Conservation (phyloP, 306 rosid genomes). For the Hippophae gyantsensis region DNA sequence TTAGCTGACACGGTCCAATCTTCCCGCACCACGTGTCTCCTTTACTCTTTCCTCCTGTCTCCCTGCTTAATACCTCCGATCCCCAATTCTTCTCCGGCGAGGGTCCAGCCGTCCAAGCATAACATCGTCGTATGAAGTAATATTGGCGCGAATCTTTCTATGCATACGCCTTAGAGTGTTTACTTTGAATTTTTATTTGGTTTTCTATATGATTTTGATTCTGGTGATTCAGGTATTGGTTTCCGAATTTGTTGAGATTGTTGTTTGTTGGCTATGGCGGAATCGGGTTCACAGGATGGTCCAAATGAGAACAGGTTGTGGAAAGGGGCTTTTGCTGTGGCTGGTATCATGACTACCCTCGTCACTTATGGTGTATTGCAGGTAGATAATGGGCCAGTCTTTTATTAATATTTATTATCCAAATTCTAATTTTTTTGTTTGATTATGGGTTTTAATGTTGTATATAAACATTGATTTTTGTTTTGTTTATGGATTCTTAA, state of each 20-base stretch:
- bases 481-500: too few relatives aligned
- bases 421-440: not conserved
- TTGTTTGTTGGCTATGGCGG: slow-evolving; percentile 39
- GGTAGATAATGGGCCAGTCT: slow-evolving; percentile 27
- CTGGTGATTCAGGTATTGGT: not conserved
- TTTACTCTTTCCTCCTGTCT: too few relatives aligned
- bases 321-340: slow-evolving; percentile 61
- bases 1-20: too few relatives aligned
- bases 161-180: not conserved
- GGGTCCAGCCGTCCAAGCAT: too few relatives aligned
- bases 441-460: too few relatives aligned
- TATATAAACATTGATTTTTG: too few relatives aligned
- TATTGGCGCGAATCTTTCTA: too few relatives aligned
- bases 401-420: not conserved
- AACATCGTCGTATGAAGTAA: too few relatives aligned
- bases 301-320: slow-evolving; percentile 36
- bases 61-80: too few relatives aligned
- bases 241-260: too few relatives aligned
- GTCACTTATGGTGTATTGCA: slow-evolving; percentile 91
- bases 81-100: too few relatives aligned
- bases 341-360: slow-evolving; percentile 87
- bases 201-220: not conserved
- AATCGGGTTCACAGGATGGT: slow-evolving; percentile 25
- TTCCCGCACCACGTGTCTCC: too few relatives aligned
- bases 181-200: not conserved